Conservation (phyloP, 768 basidiomycete species). For the Rubroboletus satanas region DNA sequence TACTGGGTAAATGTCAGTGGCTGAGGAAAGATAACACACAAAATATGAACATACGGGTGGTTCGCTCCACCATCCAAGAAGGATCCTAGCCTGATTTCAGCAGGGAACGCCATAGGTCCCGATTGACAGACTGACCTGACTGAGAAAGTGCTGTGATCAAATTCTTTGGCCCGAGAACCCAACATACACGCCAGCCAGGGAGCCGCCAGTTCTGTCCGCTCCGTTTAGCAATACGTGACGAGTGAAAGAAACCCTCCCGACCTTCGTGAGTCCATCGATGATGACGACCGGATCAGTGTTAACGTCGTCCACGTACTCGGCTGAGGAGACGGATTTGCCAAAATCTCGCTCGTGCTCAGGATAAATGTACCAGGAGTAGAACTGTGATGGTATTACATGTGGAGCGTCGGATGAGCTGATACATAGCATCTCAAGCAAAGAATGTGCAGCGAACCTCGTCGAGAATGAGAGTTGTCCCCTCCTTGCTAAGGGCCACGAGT, state of each 20-base stretch:
- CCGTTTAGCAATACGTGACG: not conserved
- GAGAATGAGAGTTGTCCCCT: conserved; percentile 79
- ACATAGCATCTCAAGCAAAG: not conserved
- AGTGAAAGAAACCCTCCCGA: conserved; percentile 19
- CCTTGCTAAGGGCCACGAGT: conserved; percentile 66
- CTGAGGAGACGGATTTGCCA: conserved; percentile 78
- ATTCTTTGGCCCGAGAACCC: conserved; percentile 90
- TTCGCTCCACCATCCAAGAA: conserved; percentile 95
- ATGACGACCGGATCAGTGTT: conserved; percentile 80
- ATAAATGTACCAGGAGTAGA: conserved; percentile 96
- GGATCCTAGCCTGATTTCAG: conserved; percentile 44
- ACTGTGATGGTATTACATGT: conserved; percentile 39
- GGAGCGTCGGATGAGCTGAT: not conserved
- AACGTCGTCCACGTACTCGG: conserved; percentile 83
- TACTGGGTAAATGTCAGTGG: conserved; percentile 34
- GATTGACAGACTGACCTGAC: conserved; percentile 45
- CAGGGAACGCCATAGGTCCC: not conserved
- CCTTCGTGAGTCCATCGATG: conserved; percentile 92
- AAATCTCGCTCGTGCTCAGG: conserved; percentile 70
- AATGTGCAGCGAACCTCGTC: conserved; percentile 60
- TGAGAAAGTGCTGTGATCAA: conserved; percentile 89
- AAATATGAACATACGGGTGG: conserved; percentile 62
- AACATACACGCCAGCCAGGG: conserved; percentile 92
- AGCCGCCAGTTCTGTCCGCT: conserved; percentile 81
- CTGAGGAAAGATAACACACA: not conserved